Evolutionary conservation across 768 basidiomycete species (phyloP).

Genomic region (Rhodocollybia butyracea): DNA sequence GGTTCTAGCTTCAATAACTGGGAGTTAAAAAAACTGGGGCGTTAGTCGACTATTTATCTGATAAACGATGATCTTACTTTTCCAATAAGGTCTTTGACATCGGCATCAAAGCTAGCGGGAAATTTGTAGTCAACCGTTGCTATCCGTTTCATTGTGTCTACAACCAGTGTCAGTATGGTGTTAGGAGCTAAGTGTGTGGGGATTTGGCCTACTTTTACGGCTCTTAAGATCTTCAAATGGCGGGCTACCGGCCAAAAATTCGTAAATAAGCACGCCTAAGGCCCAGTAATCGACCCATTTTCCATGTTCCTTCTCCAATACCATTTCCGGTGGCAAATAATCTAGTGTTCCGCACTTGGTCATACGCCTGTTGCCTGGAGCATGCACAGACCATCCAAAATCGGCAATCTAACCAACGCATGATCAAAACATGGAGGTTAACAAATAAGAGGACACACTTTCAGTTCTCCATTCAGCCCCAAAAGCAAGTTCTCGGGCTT

Average conservation of each 20-base stretch:
- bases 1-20: not conserved
- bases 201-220: slow-evolving; percentile 44
- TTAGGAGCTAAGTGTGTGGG: not conserved
- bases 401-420: no score
- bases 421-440: no score
- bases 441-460: no score
- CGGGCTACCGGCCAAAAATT: slow-evolving; percentile 69
- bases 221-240: slow-evolving; percentile 69
- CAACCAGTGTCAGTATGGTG: not conserved
- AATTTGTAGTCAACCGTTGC: slow-evolving; percentile 53
- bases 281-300: slow-evolving; percentile 19
- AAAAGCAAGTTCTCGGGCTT: slow-evolving; percentile 97
- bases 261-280: slow-evolving; percentile 19
- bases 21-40: not conserved
- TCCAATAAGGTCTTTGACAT: slow-evolving; percentile 45
- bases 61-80: slow-evolving; percentile 24
- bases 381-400: slow-evolving; percentile 98
- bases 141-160: slow-evolving; percentile 68
- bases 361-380: slow-evolving; percentile 82
- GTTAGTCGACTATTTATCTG: not conserved
- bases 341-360: slow-evolving; percentile 96
- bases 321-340: slow-evolving; percentile 98
- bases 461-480: slow-evolving; percentile 93
- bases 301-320: slow-evolving; percentile 25
- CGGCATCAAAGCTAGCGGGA: slow-evolving; percentile 35